A percentile compares a stretch with the other conserved stretches of the same genome.
These are phyloP conservation scores for Vigna unguiculata DNA, from an alignment of 306 rosid genomes.

Conservation along the genomic window DNA sequence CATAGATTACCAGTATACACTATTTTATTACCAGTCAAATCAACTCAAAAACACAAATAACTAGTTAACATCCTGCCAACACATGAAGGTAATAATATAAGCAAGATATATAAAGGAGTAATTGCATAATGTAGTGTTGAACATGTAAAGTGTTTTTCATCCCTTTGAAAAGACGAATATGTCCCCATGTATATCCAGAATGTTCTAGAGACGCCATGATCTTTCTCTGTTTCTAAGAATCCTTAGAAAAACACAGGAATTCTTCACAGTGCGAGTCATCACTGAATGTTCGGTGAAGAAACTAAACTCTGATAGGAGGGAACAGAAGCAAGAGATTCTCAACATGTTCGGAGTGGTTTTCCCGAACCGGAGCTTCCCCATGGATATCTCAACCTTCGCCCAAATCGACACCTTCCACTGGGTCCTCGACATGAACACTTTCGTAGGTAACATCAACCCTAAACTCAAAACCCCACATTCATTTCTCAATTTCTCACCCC, in stretches of 20 bases:
- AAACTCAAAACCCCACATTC: neutral
- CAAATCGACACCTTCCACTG: constrained; percentile 93
- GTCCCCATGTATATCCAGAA: neutral
- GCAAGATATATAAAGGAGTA: too few species aligned
- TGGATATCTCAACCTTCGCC: constrained; percentile 87
- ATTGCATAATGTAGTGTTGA: too few species aligned
- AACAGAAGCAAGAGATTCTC: neutral
- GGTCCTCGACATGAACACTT: constrained; percentile 90
- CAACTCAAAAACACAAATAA: too few species aligned
- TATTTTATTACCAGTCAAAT: too few species aligned
- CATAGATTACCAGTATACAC: too few species aligned
- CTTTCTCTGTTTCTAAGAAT: neutral
- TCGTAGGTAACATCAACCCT: constrained; percentile 63
- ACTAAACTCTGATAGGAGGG: neutral
- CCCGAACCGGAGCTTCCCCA: constrained; percentile 92
- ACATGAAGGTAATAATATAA: too few species aligned
- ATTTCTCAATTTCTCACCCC: neutral
- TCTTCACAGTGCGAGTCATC: neutral
- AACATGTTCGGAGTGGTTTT: constrained; percentile 92
- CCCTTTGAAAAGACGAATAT: too few species aligned
- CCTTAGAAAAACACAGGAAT: neutral
- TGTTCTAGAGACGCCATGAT: neutral
- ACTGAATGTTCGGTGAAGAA: neutral
- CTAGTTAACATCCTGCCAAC: too few species aligned
- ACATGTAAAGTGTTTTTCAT: too few species aligned